Conservation (phyloP, 371 early-diverging fungal genomes). For the Mucor lusitanicus region DNA sequence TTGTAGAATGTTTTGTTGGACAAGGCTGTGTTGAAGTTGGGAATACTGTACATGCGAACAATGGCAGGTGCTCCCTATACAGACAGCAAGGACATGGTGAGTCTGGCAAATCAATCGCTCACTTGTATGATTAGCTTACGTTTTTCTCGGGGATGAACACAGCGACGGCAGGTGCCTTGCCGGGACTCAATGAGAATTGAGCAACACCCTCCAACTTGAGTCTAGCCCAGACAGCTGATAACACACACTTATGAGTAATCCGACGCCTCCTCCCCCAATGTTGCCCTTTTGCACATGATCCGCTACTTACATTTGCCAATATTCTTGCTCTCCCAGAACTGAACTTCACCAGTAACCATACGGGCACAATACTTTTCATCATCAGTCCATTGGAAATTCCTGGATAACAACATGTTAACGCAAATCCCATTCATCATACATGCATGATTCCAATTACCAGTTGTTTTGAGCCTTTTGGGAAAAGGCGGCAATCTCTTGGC, state of each 20-base stretch:
- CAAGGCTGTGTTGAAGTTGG: constrained; percentile 72
- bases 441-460: constrained; percentile 40
- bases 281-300: not conserved
- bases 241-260: not conserved
- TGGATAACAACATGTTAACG: constrained; percentile 10
- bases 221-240: constrained; percentile 51
- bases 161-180: constrained; percentile 79
- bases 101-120: not conserved
- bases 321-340: constrained; percentile 81
- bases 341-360: constrained; percentile 86
- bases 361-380: constrained; percentile 89
- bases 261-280: not conserved
- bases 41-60: constrained; percentile 81
- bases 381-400: constrained; percentile 93
- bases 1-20: constrained; percentile 92
- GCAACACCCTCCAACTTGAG: constrained; percentile 80
- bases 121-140: constrained; percentile 20
- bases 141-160: constrained; percentile 89
- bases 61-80: constrained; percentile 73
- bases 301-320: constrained; percentile 56
- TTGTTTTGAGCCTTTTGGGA: constrained; percentile 78
- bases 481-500: constrained; percentile 71
- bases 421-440: not conserved
- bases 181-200: constrained; percentile 89
- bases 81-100: not conserved